Evolutionary conservation across 495 filamentous ascomycete genomes (phyloP), one percentile per base, ranked within the genome.

Genomic region (Annulohypoxylon moriforme): DNA sequence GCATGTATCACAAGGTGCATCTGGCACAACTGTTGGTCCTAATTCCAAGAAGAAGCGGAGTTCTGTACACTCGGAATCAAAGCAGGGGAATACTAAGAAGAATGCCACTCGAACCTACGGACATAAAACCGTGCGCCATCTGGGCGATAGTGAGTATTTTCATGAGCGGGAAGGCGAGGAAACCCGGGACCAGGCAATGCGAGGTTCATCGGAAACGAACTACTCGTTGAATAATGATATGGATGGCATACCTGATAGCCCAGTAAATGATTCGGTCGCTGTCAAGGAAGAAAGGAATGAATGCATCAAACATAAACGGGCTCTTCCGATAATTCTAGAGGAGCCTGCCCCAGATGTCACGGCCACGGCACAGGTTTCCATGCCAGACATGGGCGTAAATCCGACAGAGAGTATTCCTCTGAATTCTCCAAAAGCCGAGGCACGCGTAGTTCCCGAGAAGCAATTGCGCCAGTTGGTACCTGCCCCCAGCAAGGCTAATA

Each of bases 1-100:
- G 14, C 55, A 55, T 42, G 16, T 9, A 2, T 44, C 42, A 8
- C 49, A 14, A 8, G 10, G 1, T 1, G 31, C 6, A 10, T 13
- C 36, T 7, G 14, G 57, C 11, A 13, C 27, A 3, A 42, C 14
- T 9, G 25, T 69, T 46, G 57, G 66, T 0, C 42, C 71, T 0
- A 69, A 69, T 40, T 69, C 66, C 24, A 69, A 67, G 58, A 73
- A 63, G 62, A 73, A 69, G 66, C 57, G 66, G 11, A 67, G 56
- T 13, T 57, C 58, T 29, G 14, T 59, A 18, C 61, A 62, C 4
- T 38, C 56, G 6, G 40, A 14, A 47, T 22, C 27, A n/a, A 42
- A 62, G 18, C 10, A 34, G 1, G 24, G 14, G 33, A 62, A 53
- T n/a, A 2, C 38, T 1, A 47, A 52, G 25, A 62, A 36, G 29